phyloP scores from a whole-genome alignment of 768 basidiomycete genomes.

The Mycena leptocephala region DNA sequence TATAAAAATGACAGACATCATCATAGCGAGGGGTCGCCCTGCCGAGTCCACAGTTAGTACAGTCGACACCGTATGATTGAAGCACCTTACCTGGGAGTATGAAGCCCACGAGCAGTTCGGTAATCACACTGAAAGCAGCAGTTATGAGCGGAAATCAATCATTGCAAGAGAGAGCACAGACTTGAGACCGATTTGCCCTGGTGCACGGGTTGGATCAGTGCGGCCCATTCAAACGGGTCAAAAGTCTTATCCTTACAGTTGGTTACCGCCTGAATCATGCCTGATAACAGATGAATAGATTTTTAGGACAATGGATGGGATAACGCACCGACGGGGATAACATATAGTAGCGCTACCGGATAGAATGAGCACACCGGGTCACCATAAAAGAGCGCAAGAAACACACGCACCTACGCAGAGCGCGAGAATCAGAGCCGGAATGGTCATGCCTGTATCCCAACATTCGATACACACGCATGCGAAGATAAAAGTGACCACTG shows the following conservation, averaged over 20 bases:
- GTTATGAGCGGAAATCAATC: not conserved
- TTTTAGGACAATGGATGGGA: not conserved
- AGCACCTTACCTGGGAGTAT: slow-evolving; percentile 56
- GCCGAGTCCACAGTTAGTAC: slow-evolving; percentile 53
- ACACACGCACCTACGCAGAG: slow-evolving; percentile 58
- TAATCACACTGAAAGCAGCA: slow-evolving; percentile 69
- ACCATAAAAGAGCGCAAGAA: slow-evolving; percentile 1
- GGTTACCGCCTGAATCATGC: slow-evolving; percentile 86
- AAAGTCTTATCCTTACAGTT: slow-evolving; percentile 60
- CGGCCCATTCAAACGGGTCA: not conserved
- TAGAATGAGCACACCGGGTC: slow-evolving; percentile 3
- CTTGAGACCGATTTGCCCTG: slow-evolving; percentile 70
- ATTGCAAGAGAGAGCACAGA: slow-evolving; percentile 37
- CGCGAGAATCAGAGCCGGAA: slow-evolving; percentile 76
- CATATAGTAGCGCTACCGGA: slow-evolving; percentile 65
- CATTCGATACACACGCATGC: slow-evolving; percentile 73
- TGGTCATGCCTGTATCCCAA: slow-evolving; percentile 79
- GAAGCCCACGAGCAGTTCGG: slow-evolving; percentile 82
- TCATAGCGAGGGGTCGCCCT: slow-evolving; percentile 83
- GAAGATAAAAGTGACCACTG: slow-evolving; percentile 72
- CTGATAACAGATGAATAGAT: slow-evolving; percentile 33
- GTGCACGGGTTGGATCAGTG: not conserved
- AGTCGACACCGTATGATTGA: not conserved
- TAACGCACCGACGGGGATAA: slow-evolving; percentile 78
- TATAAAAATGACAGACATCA: slow-evolving; percentile 64